Conservation (phyloP, 2,329 filamentous ascomycete species). For the Ophiostoma novo-ulmi region DNA sequence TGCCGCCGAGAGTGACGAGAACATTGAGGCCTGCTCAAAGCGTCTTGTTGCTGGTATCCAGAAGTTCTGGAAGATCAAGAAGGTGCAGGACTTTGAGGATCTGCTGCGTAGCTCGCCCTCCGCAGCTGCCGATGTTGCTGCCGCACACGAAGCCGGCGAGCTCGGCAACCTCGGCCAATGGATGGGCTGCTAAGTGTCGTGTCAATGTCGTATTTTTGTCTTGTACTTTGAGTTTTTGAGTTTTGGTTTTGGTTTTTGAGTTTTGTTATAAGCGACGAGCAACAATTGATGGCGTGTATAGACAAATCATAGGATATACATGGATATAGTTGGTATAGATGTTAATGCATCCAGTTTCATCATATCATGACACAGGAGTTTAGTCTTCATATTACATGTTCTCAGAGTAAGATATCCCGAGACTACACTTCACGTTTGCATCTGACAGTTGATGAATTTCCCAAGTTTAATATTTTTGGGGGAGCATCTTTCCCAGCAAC, state of each 20-base stretch:
- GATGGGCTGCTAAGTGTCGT: neutral
- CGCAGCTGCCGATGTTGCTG: conserved; percentile 24
- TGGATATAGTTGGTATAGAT: neutral
- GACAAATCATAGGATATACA: neutral
- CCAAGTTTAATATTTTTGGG: conserved; percentile 26
- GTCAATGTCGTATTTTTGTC: neutral
- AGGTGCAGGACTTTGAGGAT: conserved; percentile 59
- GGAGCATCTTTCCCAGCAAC: neutral
- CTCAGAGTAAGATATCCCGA: no score
- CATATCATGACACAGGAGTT: no score
- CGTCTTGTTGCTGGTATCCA: conserved; percentile 64
- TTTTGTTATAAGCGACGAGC: conserved; percentile 1
- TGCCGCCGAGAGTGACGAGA: conserved; percentile 70
- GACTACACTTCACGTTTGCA: neutral
- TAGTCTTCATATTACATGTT: no score
- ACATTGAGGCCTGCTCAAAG: conserved; percentile 57
- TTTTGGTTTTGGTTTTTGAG: neutral
- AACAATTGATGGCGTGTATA: neutral
- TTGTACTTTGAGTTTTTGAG: neutral
- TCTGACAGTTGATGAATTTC: neutral
- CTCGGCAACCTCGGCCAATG: conserved; percentile 33
- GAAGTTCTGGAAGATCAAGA: conserved; percentile 72
- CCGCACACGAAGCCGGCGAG: conserved; percentile 27
- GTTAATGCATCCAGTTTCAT: neutral
- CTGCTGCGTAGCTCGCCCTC: conserved; percentile 41